These are phyloP conservation scores for Schizonepeta tenuifolia DNA, from an alignment of 257 asterid genomes.

Conservation along the genomic window DNA sequence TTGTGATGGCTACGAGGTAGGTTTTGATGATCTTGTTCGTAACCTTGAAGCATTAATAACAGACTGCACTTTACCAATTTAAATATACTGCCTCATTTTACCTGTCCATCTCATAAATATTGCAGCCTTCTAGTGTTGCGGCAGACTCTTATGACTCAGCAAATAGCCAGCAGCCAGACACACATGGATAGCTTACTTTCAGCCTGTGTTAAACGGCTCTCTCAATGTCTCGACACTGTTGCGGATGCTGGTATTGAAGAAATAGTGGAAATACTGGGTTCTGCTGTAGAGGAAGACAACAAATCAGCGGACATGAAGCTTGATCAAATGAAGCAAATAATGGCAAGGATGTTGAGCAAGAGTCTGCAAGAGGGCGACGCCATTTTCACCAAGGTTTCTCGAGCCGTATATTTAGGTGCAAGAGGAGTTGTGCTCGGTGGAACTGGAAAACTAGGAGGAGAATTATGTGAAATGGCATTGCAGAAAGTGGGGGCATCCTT, in stretches of 20 bases:
- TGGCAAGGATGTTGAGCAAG: slow-evolving; percentile 81
- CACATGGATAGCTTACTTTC: slow-evolving; percentile 58
- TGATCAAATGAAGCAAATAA: slow-evolving; percentile 58
- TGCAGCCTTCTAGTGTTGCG: slow-evolving; percentile 67
- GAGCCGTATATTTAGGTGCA: slow-evolving; percentile 58
- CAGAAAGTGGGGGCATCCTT: slow-evolving; percentile 76
- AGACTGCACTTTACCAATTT: neutral
- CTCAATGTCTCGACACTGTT: slow-evolving; percentile 56
- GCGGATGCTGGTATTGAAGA: slow-evolving; percentile 72
- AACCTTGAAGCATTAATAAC: neutral
- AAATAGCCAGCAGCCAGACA: slow-evolving; percentile 48
- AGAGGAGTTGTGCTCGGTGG: slow-evolving; percentile 79
- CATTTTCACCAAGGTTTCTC: slow-evolving; percentile 61
- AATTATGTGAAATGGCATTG: slow-evolving; percentile 61
- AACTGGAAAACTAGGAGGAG: slow-evolving; percentile 52
- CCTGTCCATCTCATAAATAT: neutral
- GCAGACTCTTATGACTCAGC: slow-evolving; percentile 70
- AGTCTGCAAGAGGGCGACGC: slow-evolving; percentile 83
- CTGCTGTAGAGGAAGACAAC: slow-evolving; percentile 41
- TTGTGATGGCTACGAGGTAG: slow-evolving; percentile 90
- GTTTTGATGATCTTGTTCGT: slow-evolving; percentile 10
- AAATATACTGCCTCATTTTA: neutral
- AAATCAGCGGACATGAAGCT: slow-evolving; percentile 40
- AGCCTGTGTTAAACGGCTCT: slow-evolving; percentile 52
- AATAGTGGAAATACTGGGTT: slow-evolving; percentile 50